Evolutionary conservation across 176 grass and related monocot genomes (phyloP), one percentile per base, ranked within the genome.

Genomic region (Elaeis guineensis): DNA sequence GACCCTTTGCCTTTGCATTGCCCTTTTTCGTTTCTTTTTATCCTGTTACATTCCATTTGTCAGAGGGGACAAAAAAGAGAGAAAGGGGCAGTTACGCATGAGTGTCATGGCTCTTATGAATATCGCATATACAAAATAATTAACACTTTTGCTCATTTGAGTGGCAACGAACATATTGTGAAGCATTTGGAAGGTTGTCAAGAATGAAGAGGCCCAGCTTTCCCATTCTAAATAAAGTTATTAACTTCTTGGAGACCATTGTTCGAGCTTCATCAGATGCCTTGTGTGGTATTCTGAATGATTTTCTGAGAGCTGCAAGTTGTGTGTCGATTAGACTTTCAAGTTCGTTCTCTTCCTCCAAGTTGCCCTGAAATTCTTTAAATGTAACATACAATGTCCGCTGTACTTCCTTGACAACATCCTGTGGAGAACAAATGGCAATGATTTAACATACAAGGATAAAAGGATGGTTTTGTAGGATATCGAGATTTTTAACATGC

Each of bases 161-260:
- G 35, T 44, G 35, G 35, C 32, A 63, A 70, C 64, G 57, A 61
- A 22, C 29, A 32, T 24, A 20, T 75, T 64, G 83, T 22, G 59
- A 51, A 44, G 56, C 25, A 71, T 73, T 52, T 49, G 90, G 80
- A 80, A 96, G 80, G 64, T 86, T 74, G 5, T 96, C 87, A 1
- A 90, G 83, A 72, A 90, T 88, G 65, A 87, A 96, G 17, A 75
- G 78, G 5, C 86, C 86, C 1, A 96, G 75, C 52, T 90, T 96
- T 32, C 92, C 92, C 15, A 82, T 65, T 69, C 86, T 82, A 62
- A 96, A 96, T 50, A 90, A 81, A 50, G 83, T 96, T 16, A 96
- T 8, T 49, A 96, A 58, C 64, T 96, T 96, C 81, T 96, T 85
- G 23, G 80, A 86, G 23, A 75, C 74, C 30, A 78, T 80, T 3